These are phyloP conservation scores for Kodamaea arcana DNA, from an alignment of 1,139 yeast genomes.

Conservation along the genomic window DNA sequence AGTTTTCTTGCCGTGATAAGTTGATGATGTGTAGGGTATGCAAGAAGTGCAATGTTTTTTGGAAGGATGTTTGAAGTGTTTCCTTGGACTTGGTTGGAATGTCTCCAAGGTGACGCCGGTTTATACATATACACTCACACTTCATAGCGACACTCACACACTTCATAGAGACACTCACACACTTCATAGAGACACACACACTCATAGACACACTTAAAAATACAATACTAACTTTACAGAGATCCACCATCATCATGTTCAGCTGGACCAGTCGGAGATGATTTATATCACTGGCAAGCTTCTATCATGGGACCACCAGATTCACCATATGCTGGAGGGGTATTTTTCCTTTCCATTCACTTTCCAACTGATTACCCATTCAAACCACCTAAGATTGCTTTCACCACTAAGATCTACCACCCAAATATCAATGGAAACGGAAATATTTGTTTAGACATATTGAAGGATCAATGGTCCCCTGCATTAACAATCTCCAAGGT, in stretches of 20 bases:
- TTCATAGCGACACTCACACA: too few relatives aligned
- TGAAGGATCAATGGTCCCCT: slow-evolving; percentile 90
- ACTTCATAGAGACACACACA: too few relatives aligned
- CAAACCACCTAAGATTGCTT: slow-evolving; percentile 90
- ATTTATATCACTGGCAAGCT: slow-evolving; percentile 94
- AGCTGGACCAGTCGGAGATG: slow-evolving; percentile 98
- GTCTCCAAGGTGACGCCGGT: too few relatives aligned
- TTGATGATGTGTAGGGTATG: too few relatives aligned
- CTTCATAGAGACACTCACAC: too few relatives aligned
- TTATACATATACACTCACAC: too few relatives aligned
- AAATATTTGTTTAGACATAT: slow-evolving; percentile 78
- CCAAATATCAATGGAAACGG: slow-evolving; percentile 90
- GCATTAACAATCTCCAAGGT: slow-evolving; percentile 89
- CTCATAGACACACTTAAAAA: too few relatives aligned
- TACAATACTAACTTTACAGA: slow-evolving; percentile 44
- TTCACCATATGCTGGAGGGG: slow-evolving; percentile 92
- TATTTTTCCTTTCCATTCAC: slow-evolving; percentile 83
- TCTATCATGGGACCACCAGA: slow-evolving; percentile 95
- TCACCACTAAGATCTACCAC: slow-evolving; percentile 86
- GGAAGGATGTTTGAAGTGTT: too few relatives aligned
- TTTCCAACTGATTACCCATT: slow-evolving; percentile 95
- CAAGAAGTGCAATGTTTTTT: too few relatives aligned
- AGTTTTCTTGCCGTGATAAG: not conserved
- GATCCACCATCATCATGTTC: slow-evolving; percentile 99
- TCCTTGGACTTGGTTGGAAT: too few relatives aligned